Evolutionary conservation across 139 green algal species (phyloP).

Genomic region (Microglena sp.): DNA sequence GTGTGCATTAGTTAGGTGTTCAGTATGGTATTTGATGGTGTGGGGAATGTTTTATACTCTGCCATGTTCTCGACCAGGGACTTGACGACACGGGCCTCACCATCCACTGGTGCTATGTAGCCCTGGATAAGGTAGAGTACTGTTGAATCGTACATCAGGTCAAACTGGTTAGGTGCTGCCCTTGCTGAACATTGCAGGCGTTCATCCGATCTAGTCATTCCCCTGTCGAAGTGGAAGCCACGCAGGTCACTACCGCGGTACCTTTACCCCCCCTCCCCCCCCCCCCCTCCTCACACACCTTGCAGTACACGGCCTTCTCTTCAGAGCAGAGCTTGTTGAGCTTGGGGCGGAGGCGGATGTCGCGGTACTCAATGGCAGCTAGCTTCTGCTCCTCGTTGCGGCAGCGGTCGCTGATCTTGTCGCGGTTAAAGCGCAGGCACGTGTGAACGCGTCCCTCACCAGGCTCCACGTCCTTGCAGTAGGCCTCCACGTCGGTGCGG

Average conservation of each 20-base stretch:
- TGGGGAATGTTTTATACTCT: not conserved
- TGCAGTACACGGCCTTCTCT: constrained; percentile 68
- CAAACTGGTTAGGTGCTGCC: no score
- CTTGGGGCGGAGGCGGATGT: constrained; percentile 57
- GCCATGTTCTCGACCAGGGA: constrained; percentile 58
- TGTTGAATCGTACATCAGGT: no score
- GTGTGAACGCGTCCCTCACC: constrained; percentile 44
- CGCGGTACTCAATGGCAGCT: constrained; percentile 33
- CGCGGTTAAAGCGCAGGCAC: constrained; percentile 56
- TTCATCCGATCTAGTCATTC: no score
- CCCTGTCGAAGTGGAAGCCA: not conserved
- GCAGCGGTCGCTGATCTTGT: constrained; percentile 41
- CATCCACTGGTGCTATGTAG: no score
- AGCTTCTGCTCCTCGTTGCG: constrained; percentile 65
- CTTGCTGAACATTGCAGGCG: no score
- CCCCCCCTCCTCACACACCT: constrained; percentile 19
- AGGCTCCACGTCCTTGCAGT: constrained; percentile 60
- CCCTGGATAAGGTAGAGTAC: no score
- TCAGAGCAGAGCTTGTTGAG: constrained; percentile 62
- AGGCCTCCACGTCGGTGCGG: constrained; percentile 51
- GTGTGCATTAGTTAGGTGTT: not conserved
- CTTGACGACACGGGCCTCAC: constrained; percentile 36
- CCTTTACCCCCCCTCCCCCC: no score
- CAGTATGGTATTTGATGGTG: not conserved
- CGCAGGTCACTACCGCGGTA: no score